Evolutionary conservation across 2,329 filamentous ascomycete genomes (phyloP).

Genomic region (Cladophialophora chaetospira): DNA sequence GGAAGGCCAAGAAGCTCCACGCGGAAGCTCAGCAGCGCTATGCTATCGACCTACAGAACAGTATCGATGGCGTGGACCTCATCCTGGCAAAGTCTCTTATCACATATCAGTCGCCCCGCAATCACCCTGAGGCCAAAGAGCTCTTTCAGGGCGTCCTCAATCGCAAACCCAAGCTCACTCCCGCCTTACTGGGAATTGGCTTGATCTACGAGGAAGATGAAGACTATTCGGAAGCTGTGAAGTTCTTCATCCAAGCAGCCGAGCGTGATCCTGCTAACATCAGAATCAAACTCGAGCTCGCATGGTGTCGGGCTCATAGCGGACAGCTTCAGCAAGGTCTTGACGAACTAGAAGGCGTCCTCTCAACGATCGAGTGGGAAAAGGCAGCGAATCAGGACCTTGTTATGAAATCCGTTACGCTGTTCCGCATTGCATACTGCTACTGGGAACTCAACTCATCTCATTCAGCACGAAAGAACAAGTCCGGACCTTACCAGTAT

Average conservation of each 20-base stretch:
- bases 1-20: constrained; percentile 28
- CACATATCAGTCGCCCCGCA: constrained; percentile 83
- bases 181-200: constrained; percentile 84
- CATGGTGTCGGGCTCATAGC: constrained; percentile 86
- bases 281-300: constrained; percentile 79
- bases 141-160: constrained; percentile 81
- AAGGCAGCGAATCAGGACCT: constrained; percentile 54
- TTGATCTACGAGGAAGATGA: constrained; percentile 92
- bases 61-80: constrained; percentile 71
- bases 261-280: constrained; percentile 72
- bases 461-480: constrained; percentile 72
- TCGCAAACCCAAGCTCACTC: constrained; percentile 73
- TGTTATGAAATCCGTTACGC: constrained; percentile 79
- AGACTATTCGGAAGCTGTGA: constrained; percentile 77
- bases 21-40: constrained; percentile 51
- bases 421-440: constrained; percentile 85
- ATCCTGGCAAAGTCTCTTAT: constrained; percentile 86
- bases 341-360: constrained; percentile 68
- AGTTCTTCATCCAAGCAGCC: constrained; percentile 76
- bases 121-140: constrained; percentile 84
- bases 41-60: constrained; percentile 69
- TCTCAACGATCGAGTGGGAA: constrained; percentile 65
- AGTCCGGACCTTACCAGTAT: constrained; percentile 77
- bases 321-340: constrained; percentile 72
- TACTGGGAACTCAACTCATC: constrained; percentile 82